Evolutionary conservation across 768 basidiomycete species (phyloP).

Genomic region (Mycena maculata): DNA sequence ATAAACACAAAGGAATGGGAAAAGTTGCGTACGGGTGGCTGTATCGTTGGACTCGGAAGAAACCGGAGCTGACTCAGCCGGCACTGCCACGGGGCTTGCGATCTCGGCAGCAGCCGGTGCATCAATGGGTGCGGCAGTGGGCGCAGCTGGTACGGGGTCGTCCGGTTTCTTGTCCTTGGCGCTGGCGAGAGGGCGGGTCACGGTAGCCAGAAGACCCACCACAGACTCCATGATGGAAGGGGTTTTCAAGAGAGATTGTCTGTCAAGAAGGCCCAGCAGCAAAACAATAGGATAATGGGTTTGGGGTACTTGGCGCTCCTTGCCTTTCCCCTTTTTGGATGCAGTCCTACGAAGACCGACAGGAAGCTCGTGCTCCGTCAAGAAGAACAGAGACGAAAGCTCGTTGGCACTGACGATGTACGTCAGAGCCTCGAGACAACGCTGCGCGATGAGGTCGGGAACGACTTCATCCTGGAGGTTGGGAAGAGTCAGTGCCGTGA

Average conservation of each 20-base stretch:
- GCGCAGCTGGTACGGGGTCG: constrained; percentile 33
- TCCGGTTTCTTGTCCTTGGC: constrained; percentile 63
- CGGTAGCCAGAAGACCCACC: constrained; percentile 85
- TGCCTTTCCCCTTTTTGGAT: constrained; percentile 93
- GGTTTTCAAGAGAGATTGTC: constrained; percentile 85
- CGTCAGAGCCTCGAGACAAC: constrained; percentile 91
- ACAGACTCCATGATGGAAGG: constrained; percentile 94
- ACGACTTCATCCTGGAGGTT: constrained; percentile 80
- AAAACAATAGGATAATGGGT: constrained; percentile 93
- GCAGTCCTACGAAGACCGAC: constrained; percentile 75
- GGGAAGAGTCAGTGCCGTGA: constrained; percentile 60
- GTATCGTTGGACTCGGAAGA: neutral
- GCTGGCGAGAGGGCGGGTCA: constrained; percentile 84
- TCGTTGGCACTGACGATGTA: constrained; percentile 91
- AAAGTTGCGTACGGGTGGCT: constrained; percentile 5
- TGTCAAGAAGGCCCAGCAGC: constrained; percentile 87
- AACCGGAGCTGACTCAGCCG: constrained; percentile 9
- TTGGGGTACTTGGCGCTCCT: constrained; percentile 85
- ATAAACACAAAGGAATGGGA: neutral
- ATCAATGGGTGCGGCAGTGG: constrained; percentile 34
- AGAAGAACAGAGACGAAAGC: constrained; percentile 89
- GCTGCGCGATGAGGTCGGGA: constrained; percentile 93
- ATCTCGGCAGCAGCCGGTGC: constrained; percentile 29
- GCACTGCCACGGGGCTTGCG: neutral
- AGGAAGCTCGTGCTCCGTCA: constrained; percentile 93